Conservation (phyloP, 305 asterid species). For the Ajuga reptans region DNA sequence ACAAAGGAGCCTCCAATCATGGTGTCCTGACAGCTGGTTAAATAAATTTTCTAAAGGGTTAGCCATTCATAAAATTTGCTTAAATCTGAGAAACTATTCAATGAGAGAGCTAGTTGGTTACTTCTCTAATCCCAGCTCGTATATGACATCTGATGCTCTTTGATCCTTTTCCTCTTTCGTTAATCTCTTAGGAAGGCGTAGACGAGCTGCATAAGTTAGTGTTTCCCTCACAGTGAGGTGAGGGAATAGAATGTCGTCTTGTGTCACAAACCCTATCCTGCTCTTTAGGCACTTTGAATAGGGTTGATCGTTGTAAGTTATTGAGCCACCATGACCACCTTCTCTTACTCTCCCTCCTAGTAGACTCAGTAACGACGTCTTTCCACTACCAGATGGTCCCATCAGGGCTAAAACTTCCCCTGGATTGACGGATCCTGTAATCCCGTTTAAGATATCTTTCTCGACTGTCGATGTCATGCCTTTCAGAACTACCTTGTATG, state of each 20-base stretch:
- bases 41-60: background rate
- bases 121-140: slow-evolving; percentile 85
- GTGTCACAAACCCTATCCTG: slow-evolving; percentile 97
- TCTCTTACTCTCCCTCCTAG: slow-evolving; percentile 73
- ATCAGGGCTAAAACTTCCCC: slow-evolving; percentile 90
- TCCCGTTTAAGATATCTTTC: slow-evolving; percentile 71
- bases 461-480: slow-evolving; percentile 68
- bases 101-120: slow-evolving; percentile 14
- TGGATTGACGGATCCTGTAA: slow-evolving; percentile 72
- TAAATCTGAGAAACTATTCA: background rate
- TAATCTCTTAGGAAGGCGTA: slow-evolving; percentile 61
- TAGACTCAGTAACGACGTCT: slow-evolving; percentile 71
- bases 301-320: slow-evolving; percentile 72
- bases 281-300: slow-evolving; percentile 74
- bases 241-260: slow-evolving; percentile 90
- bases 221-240: slow-evolving; percentile 93
- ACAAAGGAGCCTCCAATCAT: slow-evolving; percentile 97
- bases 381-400: slow-evolving; percentile 99
- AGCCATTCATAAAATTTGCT: background rate
- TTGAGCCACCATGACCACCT: slow-evolving; percentile 47
- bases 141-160: slow-evolving; percentile 70
- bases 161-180: slow-evolving; percentile 66
- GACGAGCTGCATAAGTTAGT: slow-evolving; percentile 69
- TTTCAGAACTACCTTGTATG: slow-evolving; percentile 69
- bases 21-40: slow-evolving; percentile 85